Percentiles rank a stretch among this genome's conserved stretches.
Evolutionary conservation across 2,329 filamentous ascomycete genomes (phyloP).

Genomic region (Didymella lethalis): DNA sequence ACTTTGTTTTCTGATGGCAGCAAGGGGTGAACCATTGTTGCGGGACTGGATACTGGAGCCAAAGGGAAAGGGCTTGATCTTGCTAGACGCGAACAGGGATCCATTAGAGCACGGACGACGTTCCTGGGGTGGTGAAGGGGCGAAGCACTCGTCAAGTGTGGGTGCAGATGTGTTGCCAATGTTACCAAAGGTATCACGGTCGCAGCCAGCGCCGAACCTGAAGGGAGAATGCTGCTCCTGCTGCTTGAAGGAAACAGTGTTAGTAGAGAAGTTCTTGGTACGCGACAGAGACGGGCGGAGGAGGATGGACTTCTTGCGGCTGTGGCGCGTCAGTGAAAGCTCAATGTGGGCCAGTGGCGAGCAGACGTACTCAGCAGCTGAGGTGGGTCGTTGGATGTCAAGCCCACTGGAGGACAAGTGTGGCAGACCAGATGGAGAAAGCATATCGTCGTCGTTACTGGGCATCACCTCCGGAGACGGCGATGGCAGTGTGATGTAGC

Average conservation of each 20-base stretch:
- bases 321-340: constrained; percentile 34
- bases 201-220: constrained; percentile 70
- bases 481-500: constrained; percentile 66
- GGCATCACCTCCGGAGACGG: constrained; percentile 69
- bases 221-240: constrained; percentile 73
- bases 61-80: constrained; percentile 71
- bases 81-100: constrained; percentile 65
- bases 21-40: constrained; percentile 77
- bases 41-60: constrained; percentile 60
- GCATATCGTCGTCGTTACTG: constrained; percentile 56
- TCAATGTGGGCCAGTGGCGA: not conserved
- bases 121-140: constrained; percentile 79
- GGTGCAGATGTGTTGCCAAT: constrained; percentile 66
- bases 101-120: constrained; percentile 64
- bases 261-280: constrained; percentile 77
- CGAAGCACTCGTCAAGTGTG: constrained; percentile 81
- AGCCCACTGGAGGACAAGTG: constrained; percentile 35
- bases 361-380: constrained; percentile 48
- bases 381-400: constrained; percentile 47
- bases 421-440: constrained; percentile 47
- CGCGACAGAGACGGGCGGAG: constrained; percentile 78
- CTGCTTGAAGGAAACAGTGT: constrained; percentile 67
- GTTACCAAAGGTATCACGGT: constrained; percentile 45
- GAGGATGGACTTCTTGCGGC: constrained; percentile 56
- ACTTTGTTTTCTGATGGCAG: constrained; percentile 70